phyloP scores from a whole-genome alignment of 2,329 filamentous ascomycete genomes.

The Alternaria postmessia region DNA sequence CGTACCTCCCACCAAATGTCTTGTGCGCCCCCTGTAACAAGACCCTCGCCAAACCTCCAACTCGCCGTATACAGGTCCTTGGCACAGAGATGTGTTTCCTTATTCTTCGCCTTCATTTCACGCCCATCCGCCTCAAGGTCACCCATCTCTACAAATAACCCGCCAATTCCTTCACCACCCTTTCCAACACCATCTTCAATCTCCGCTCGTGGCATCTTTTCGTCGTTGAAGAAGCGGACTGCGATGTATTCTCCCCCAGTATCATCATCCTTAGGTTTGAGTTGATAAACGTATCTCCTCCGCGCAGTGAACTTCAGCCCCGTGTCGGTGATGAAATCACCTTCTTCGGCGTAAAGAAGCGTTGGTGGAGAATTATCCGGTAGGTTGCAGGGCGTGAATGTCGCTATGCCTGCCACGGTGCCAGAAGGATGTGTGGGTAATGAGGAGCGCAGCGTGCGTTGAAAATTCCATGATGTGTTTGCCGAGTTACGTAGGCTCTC shows the following conservation, averaged over 20 bases:
- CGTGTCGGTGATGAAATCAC: conserved; percentile 66
- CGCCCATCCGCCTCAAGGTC: conserved; percentile 23
- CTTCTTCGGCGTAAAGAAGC: conserved; percentile 73
- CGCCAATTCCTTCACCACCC: conserved; percentile 65
- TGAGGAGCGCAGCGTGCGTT: conserved; percentile 63
- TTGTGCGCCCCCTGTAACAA: conserved; percentile 13
- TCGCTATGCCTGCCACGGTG: conserved; percentile 69
- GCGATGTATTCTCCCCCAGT: conserved; percentile 6
- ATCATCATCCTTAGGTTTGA: conserved; percentile 50
- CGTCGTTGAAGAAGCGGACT: conserved; percentile 31
- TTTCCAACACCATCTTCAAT: conserved; percentile 16
- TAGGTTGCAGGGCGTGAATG: conserved; percentile 65
- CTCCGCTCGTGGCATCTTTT: neutral
- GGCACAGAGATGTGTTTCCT: conserved; percentile 73
- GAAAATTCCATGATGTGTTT: conserved; percentile 65
- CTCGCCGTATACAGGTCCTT: conserved; percentile 75
- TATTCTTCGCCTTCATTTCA: conserved; percentile 56
- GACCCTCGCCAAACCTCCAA: conserved; percentile 69
- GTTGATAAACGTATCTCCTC: conserved; percentile 76
- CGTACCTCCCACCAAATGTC: conserved; percentile 45
- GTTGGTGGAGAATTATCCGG: conserved; percentile 53
- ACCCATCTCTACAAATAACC: conserved; percentile 78
- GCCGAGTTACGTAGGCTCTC: conserved; percentile 12
- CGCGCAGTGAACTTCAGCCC: conserved; percentile 66
- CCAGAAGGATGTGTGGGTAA: conserved; percentile 71